Conservation (phyloP, 495 filamentous ascomycete species). For the Alectoria sarmentosa region DNA sequence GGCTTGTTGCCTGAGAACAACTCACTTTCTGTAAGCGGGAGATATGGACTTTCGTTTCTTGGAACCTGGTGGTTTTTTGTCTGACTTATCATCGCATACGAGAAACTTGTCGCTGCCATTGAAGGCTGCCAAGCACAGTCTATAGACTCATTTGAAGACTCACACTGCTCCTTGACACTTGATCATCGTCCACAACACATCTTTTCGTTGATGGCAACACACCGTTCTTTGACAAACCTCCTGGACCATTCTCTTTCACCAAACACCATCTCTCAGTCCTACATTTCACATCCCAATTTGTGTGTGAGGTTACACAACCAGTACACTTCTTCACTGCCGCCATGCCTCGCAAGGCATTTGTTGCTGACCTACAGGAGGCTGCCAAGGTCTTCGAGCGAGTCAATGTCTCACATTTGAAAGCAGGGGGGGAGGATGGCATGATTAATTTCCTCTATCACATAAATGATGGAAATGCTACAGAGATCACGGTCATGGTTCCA, state of each 20-base stretch:
- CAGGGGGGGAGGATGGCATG: constrained; percentile 56
- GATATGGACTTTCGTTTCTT: background rate
- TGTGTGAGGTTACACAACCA: background rate
- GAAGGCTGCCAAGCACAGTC: background rate
- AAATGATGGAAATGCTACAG: constrained; percentile 29
- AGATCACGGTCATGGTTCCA: constrained; percentile 48
- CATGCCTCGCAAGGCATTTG: constrained; percentile 53
- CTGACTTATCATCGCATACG: background rate
- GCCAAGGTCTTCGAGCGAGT: constrained; percentile 28
- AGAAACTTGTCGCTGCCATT: background rate
- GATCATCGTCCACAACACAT: too few relatives aligned
- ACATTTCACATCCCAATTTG: background rate
- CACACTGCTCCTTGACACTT: constrained; percentile 1
- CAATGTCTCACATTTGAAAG: constrained; percentile 41
- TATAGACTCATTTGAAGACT: background rate
- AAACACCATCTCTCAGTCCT: background rate
- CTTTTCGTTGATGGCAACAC: background rate
- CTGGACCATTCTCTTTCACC: background rate
- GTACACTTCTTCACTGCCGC: constrained; percentile 3
- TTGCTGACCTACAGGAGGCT: constrained; percentile 44
- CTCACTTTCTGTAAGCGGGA: background rate
- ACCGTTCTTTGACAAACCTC: background rate
- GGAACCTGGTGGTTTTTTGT: too few relatives aligned
- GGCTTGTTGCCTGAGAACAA: constrained; percentile 9
- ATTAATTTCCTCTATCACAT: constrained; percentile 48